Evolutionary conservation across 805 yeast genomes (phyloP), one percentile per base, ranked within the genome.

Genomic region (Ogataea kodamae): DNA sequence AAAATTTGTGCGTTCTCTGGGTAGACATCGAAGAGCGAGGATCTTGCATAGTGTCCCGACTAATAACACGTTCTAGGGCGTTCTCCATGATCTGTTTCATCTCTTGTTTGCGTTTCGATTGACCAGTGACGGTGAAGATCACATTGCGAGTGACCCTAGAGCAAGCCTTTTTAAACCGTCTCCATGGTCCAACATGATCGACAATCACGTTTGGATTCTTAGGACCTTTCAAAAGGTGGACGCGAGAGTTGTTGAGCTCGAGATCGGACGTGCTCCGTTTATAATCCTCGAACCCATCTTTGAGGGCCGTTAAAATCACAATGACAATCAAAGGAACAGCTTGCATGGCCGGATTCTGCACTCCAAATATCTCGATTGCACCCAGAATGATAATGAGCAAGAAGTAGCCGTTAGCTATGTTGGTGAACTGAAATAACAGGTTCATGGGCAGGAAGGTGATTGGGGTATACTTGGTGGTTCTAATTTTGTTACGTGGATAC

Each of bases 301-400:
- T 80, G 43, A 78, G 53, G 4, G 87, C 89, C 3, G 92, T 83
- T 43, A 83, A 64, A 35, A 68, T 65, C 12, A 83, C 88, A 64
- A 83, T 82, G 36, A 83, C 89, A 55, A 82, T 80, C 53, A 83
- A 72, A 3, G 94, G 94, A 20, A 82, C 89, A 3, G 88, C 84
- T 13, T 83, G 81, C 50, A 83, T 63, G 2, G 77, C 90, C 1
- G 92, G 88, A 39, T 67, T 67, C 19, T 74, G 68, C 13, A 81
- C 88, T 28, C 94, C 94, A 54, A 83, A 83, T 28, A 83, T 74
- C 42, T 76, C 67, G 56, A 80, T 78, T 18, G 71, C 73, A 27
- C 81, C 81, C 43, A 76, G 55, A 19, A 76, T 73, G 37, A 72
- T 70, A 48, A 75, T 60, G 12, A 73, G 45, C 45, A 76, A 60